Base-by-base conservation (phyloP, 225 moss, liverwort and hornwort genomes). In the Takakia lepidozioides region DNA sequence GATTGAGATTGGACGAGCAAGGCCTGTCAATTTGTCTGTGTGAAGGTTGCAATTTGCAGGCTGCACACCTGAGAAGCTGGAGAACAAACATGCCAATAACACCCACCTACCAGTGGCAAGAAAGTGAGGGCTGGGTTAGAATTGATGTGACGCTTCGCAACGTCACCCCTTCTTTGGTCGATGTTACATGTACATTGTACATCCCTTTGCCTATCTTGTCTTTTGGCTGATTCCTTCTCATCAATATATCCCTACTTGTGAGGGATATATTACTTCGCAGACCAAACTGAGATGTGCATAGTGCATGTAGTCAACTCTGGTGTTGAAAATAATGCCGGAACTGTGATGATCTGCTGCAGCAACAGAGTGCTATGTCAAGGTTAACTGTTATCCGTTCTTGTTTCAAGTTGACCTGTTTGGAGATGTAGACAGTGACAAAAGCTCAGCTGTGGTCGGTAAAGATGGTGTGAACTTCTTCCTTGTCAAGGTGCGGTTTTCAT, bases 351-450 rank as follows among this genome's bases (percentile, higher is more conserved):
- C 19, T 14, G 11, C 2, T 41, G 56, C 62, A 81, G 80, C 85
- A 18, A 85, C 88, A 1, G 76, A 85, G 41, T 88, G 88, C 48
- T 93, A 83, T 64, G 83, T 83, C 16, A 93, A 93, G 67, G 78
- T 93, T 24, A 93, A 80, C 14, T 76, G 64, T 57, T 30, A 83
- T 25, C 93, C 93, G 10, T 88, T 76, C 29, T 66, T 88, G 49
- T 93, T 86, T 62, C 85, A 88, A 72, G 68, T 59, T 21, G 93
- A 93, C 43, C 46, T 93, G 27, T 70, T 64, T 58, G 73, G 59
- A 5, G 83, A 88, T 20, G 72, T 93, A n/a, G 86, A 88, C 36
- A 61, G 47, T 5, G 51, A 62, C 14, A 66, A 64, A 49, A 86
- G 93, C 59, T 67, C 86, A 1, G 93, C 78, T 19, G 55, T 62